Base-by-base conservation (phyloP, 2,329 filamentous ascomycete species). In the Allantophomopsis cytisporea region DNA sequence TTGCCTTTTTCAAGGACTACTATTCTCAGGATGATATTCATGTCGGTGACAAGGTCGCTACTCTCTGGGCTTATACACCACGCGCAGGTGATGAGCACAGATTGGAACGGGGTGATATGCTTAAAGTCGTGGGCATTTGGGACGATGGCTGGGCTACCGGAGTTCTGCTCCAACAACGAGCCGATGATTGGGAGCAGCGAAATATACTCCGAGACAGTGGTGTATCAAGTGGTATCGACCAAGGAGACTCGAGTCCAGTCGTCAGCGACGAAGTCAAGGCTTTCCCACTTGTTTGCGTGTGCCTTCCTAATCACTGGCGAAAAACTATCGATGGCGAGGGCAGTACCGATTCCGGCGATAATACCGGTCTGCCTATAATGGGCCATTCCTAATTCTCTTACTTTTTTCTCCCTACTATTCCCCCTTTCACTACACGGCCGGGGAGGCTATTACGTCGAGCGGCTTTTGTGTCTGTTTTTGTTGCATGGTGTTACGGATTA, bases 141-240 rank as follows among this genome's bases (percentile, higher is more conserved):
- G 91, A 98, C 54, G 91, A 98, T 57, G 91, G 91, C 36, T 98
- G 91, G 91, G 91, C 91, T 10, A 98, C 91, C 1, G 91, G 91
- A 51, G 73, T 95, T 40, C 71, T 93, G 55, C 65, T 94, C 41
- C 71, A 80, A 39, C 84, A 94, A 51, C 73, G 76, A 40, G 87
- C 87, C 2, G 89, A 96, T 44, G 85, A 95, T 47, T 95, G 86
- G 78, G 84, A 94, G 50, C 73, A 80, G 46, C 74, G 76, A 51
- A 79, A 83, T 52, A 66, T 77, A 28, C 87, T 94, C 55, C 76
- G 91, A 45, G 91, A 98, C 60, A 96, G 89, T 52, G 91, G 91
- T 41, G 83, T 96, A 34, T 95, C 86, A 35, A 82, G 86, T 60
- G 80, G 82, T 14, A 83, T 83, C 3, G 73, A 69, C 15, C 66